Base-by-base conservation (phyloP, 495 filamentous ascomycete genomes). In the Bacidia rubella region DNA sequence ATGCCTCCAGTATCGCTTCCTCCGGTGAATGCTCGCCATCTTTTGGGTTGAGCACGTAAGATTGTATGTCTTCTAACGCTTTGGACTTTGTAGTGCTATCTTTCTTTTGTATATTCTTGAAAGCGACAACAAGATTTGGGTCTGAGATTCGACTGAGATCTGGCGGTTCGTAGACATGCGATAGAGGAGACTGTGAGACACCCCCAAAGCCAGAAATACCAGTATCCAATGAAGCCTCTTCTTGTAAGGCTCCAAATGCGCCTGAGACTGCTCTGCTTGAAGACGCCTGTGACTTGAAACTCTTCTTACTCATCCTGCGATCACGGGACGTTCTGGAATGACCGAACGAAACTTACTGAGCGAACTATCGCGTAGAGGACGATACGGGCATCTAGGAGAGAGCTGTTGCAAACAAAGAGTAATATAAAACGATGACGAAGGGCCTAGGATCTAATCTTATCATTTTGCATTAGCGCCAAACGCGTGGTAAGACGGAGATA, bases 41-140 rank as follows among this genome's bases (percentile, higher is more conserved):
- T 49, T 71, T 60, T 44, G 72, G 52, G 49, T 67, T 64, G 57
- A 71, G 52, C n/a, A 87, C 69, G 60, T 83, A 76, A 38, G 75
- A 62, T 43, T 82, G 76, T 27, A 99, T 64, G 40, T 95, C 90
- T 51, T 97, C 90, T 47, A 99, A 64, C 0, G 88, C 92, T 63
- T 93, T 95, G n/a, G 82, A 74, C 59, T 93, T 90, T 24, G 93
- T 99, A 12, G 79, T 90, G 53, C 82, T 82, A 69, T 95, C 90
- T 66, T 88, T 94, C 69, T 97, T 99, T 44, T 80, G 75, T 15
- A 95, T 72, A 59, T 90, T 93, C 64, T 96, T 94, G 72, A 95
- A 90, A 20, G 82, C 76, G 9, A 99, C 89, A 12, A 87, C 78
- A 45, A 92, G 70, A 60, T 88, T 85, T 25, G 87, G 72, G 47